phyloP scores from a whole-genome alignment of 2,329 filamentous ascomycete species.

The Xylaria sp. region DNA sequence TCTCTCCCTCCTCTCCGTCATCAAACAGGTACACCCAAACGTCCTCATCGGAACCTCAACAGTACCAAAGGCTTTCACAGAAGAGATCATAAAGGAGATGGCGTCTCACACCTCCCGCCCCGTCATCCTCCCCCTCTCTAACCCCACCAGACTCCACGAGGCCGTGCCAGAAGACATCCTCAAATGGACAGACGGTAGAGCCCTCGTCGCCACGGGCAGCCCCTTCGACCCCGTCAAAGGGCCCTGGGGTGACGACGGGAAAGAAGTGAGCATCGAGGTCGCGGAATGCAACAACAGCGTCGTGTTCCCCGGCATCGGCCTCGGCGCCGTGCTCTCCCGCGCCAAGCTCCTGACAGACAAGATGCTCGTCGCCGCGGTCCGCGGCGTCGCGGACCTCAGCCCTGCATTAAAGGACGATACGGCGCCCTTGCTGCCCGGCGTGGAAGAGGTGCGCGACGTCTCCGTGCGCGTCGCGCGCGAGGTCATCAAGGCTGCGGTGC shows the following conservation, averaged over 20 bases:
- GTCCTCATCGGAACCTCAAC: constrained; percentile 88
- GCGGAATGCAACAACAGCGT: constrained; percentile 92
- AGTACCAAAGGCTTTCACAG: constrained; percentile 77
- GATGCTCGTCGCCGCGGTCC: constrained; percentile 84
- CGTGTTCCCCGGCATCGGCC: constrained; percentile 86
- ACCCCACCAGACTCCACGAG: constrained; percentile 86
- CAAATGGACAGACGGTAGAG: constrained; percentile 81
- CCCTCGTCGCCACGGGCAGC: constrained; percentile 83
- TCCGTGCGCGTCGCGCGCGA: constrained; percentile 81
- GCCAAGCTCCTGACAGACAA: constrained; percentile 74
- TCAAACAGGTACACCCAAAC: constrained; percentile 79
- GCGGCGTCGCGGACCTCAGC: constrained; percentile 75
- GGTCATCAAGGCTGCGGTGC: constrained; percentile 77
- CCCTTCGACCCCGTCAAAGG: constrained; percentile 80
- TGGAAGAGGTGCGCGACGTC: constrained; percentile 77
- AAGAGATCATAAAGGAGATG: constrained; percentile 81
- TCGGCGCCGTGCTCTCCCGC: constrained; percentile 79
- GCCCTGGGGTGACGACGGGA: constrained; percentile 61
- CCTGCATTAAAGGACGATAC: constrained; percentile 73
- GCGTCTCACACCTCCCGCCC: constrained; percentile 76
- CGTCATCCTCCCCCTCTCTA: constrained; percentile 84
- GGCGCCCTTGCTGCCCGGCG: constrained; percentile 78
- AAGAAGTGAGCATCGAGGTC: constrained; percentile 59
- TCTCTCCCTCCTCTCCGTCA: constrained; percentile 70
- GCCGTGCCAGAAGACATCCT: constrained; percentile 81